These are phyloP conservation scores for Nissolia schottii DNA, from an alignment of 306 rosid species.

Conservation along the genomic window DNA sequence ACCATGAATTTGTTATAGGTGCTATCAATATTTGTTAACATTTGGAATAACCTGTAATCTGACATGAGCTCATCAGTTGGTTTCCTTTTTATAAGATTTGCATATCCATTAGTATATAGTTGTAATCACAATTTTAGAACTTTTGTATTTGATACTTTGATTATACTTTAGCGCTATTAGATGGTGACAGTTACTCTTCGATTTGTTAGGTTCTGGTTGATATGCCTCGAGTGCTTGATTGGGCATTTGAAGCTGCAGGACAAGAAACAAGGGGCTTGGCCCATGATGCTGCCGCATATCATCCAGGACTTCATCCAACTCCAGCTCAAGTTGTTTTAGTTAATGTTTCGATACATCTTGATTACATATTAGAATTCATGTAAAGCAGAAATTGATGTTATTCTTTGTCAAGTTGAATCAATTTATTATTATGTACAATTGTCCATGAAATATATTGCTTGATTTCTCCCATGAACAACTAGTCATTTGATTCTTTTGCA, in stretches of 20 bases:
- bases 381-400: background rate
- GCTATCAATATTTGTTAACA: background rate
- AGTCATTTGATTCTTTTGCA: background rate
- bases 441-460: background rate
- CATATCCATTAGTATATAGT: background rate
- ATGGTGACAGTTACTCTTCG: constrained; percentile 15
- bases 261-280: constrained; percentile 93
- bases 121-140: constrained; percentile 20
- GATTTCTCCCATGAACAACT: background rate
- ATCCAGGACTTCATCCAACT: constrained; percentile 93
- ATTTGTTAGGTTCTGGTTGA: constrained; percentile 76
- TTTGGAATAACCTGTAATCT: background rate
- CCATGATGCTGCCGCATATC: constrained; percentile 89
- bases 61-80: background rate
- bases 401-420: constrained; percentile 5
- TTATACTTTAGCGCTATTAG: background rate
- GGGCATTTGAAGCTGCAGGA: constrained; percentile 99
- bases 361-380: constrained; percentile 3
- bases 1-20: background rate
- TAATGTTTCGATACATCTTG: background rate
- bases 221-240: constrained; percentile 96
- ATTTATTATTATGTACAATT: background rate
- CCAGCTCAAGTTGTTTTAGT: constrained; percentile 77
- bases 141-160: constrained; percentile 14
- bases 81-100: constrained; percentile 6